Base-by-base conservation (phyloP, 2,329 filamentous ascomycete species). In the Phyllachora maydis region DNA sequence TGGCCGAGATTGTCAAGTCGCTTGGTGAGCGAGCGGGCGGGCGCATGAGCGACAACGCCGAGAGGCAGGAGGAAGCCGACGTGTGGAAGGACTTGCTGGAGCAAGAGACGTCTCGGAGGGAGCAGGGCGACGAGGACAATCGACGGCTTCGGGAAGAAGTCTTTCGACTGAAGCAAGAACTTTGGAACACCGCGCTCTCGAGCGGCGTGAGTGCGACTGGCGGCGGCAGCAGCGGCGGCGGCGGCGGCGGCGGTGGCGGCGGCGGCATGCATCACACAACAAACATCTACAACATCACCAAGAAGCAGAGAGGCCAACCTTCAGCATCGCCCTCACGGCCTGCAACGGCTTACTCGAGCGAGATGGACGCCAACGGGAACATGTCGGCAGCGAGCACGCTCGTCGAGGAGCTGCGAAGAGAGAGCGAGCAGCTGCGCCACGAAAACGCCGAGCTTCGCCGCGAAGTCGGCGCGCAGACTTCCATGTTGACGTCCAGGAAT, bases 81-180 rank as follows among this genome's bases (percentile, higher is more conserved):
- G 85, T 93, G 46, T 92, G 81, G 74, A 92, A 91, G 44, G 85
- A 93, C 36, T 65, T 95, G 30, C 63, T 93, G 14, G 81, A 93
- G 40, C 79, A 88, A 33, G 88, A 98, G 46, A 88, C 78, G 3
- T 74, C 75, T 4, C 69, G 82, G 15, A 68, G 85, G 28, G 85
- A 93, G 46, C 78, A 92, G 45, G 69, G 77, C 0, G 83, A 95
- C 34, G 79, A 91, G 19, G 83, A 95, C 33, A 83, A 83, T 35
- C 71, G 72, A 33, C 70, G 63, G 36, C 61, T 95, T 10, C 69
- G 79, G 5, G 82, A 92, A 27, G 85, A 98, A 40, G 52, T 90
- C 4, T 73, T 78, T 37, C 70, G 75, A 14, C 45, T 90, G 19
- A 68, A 65, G 42, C 64, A 65, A 30, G 66, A 72, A 24, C n/a